phyloP scores from a whole-genome alignment of 202 grass and related monocot genomes.

The Zizania palustris region DNA sequence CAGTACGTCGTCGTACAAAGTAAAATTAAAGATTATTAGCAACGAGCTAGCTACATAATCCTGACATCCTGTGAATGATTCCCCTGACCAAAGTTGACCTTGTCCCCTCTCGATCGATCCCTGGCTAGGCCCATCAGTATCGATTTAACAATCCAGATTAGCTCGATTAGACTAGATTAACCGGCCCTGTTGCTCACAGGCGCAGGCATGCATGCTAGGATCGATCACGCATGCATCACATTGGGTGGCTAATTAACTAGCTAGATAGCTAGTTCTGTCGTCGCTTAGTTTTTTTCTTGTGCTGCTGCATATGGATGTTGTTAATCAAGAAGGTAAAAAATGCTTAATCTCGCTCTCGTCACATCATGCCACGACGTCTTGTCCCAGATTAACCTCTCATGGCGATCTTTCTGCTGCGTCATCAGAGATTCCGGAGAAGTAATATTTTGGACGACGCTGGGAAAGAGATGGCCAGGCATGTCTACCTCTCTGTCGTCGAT shows the following conservation, averaged over 20 bases:
- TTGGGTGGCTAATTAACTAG: not conserved
- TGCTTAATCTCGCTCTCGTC: no score
- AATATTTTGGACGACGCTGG: conserved; percentile 26
- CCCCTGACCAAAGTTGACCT: conserved; percentile 55
- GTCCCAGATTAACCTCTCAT: conserved; percentile 42
- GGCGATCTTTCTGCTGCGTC: not conserved
- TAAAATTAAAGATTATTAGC: not conserved
- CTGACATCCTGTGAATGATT: conserved; percentile 59
- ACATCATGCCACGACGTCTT: conserved; percentile 44
- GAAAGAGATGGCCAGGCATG: not conserved
- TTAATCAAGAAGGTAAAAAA: not conserved
- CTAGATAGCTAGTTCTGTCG: not conserved
- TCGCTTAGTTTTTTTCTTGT: not conserved
- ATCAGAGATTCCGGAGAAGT: conserved; percentile 41
- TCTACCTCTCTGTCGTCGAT: not conserved
- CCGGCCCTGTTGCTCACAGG: not conserved
- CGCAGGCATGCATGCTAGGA: no score
- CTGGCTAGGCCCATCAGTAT: conserved; percentile 5
- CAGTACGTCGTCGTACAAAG: not conserved
- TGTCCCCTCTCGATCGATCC: conserved; percentile 42
- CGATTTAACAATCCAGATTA: conserved; percentile 17
- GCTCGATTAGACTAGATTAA: conserved; percentile 12
- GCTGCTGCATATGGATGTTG: not conserved
- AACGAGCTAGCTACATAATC: conserved; percentile 35
- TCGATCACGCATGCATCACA: conserved; percentile 6